phyloP scores from a whole-genome alignment of 768 basidiomycete genomes.

The Tylopilus felleus region DNA sequence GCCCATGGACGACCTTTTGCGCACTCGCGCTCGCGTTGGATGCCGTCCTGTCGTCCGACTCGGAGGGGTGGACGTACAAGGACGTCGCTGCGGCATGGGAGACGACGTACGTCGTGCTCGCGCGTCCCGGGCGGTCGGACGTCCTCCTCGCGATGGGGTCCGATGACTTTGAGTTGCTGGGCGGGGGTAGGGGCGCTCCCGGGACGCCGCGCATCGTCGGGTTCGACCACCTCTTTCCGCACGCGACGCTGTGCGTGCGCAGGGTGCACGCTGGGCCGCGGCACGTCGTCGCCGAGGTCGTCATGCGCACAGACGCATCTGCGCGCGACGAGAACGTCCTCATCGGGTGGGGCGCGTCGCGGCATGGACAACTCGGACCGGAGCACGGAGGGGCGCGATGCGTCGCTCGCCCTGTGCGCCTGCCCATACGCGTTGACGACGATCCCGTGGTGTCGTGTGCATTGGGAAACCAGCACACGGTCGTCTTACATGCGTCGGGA shows the following conservation, averaged over 20 bases:
- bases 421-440: conserved; percentile 31
- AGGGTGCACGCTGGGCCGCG: conserved; percentile 64
- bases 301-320: conserved; percentile 16
- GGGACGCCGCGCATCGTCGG: conserved; percentile 7
- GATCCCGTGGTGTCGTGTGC: conserved; percentile 36
- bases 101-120: conserved; percentile 71
- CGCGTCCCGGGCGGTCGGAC: conserved; percentile 40
- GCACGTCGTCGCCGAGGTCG: conserved; percentile 57
- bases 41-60: conserved; percentile 34
- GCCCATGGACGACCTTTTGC: conserved; percentile 39
- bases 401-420: conserved; percentile 24
- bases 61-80: conserved; percentile 25
- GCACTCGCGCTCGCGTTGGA: conserved; percentile 38
- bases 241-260: conserved; percentile 33
- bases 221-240: conserved; percentile 26
- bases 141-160: conserved; percentile 76
- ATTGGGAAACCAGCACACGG: conserved; percentile 54
- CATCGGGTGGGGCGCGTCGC: conserved; percentile 78
- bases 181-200: conserved; percentile 36
- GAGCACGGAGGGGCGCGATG: conserved; percentile 14
- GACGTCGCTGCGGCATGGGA: conserved; percentile 76
- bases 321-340: conserved; percentile 33
- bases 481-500: conserved; percentile 45
- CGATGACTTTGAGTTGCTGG: conserved; percentile 82
- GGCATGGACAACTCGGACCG: conserved; percentile 81